Conservation (phyloP, 2,329 filamentous ascomycete genomes). For the Aureobasidium pullulans region DNA sequence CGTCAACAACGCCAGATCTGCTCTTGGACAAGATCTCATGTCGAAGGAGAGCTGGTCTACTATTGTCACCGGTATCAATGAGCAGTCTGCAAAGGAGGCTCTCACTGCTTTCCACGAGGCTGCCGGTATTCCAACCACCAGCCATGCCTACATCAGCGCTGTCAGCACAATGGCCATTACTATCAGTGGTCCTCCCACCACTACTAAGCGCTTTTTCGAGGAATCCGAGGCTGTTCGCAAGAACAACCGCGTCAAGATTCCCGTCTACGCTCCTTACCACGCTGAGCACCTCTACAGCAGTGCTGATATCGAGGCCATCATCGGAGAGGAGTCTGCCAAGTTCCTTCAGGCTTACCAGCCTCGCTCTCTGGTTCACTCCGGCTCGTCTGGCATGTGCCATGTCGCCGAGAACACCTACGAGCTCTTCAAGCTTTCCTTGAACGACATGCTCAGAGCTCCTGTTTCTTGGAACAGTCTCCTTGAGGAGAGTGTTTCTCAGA, state of each 20-base stretch:
- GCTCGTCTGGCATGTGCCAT: slow-evolving; percentile 39
- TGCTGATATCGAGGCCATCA: slow-evolving; percentile 45
- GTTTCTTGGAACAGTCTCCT: slow-evolving; percentile 45
- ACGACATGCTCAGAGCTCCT: slow-evolving; percentile 40
- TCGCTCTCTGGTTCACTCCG: slow-evolving; percentile 39
- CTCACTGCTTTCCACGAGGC: slow-evolving; percentile 52
- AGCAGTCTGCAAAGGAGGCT: slow-evolving; percentile 43
- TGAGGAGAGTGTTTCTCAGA: slow-evolving; percentile 40
- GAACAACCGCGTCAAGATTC: slow-evolving; percentile 45
- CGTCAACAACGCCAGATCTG: slow-evolving; percentile 36
- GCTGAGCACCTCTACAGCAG: slow-evolving; percentile 48
- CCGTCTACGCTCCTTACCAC: slow-evolving; percentile 54
- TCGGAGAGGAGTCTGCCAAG: slow-evolving; percentile 34
- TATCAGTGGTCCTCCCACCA: slow-evolving; percentile 51
- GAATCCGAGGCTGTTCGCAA: slow-evolving; percentile 42
- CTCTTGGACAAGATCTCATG: slow-evolving; percentile 41
- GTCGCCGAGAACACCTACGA: slow-evolving; percentile 39
- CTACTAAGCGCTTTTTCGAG: slow-evolving; percentile 45
- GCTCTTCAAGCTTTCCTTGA: slow-evolving; percentile 36
- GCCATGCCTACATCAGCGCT: slow-evolving; percentile 51
- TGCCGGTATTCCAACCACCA: slow-evolving; percentile 44
- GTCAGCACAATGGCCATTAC: slow-evolving; percentile 53
- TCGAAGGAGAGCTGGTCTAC: slow-evolving; percentile 58
- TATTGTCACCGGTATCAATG: slow-evolving; percentile 51
- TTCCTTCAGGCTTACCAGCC: slow-evolving; percentile 37